Base-by-base conservation (phyloP, 805 yeast species). In the Candida loeiensis region DNA sequence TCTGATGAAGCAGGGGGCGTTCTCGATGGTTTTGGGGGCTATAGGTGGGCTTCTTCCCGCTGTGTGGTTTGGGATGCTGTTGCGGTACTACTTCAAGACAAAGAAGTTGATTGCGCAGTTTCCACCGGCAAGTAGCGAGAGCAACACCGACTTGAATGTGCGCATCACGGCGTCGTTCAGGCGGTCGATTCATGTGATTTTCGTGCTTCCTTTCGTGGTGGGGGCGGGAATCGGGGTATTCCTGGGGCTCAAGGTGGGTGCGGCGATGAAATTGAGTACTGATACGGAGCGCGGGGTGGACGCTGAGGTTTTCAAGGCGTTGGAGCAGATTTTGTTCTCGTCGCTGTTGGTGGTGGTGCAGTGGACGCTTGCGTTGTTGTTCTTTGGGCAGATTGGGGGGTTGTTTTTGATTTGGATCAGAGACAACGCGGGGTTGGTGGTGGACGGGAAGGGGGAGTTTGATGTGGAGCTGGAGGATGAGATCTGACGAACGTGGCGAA, bases 321-420 rank as follows among this genome's bases (percentile, higher is more conserved):
- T 16, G 2, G 36, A 34, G 19, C 15, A 22, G 17, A 15, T 12
- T 3, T 9, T 34, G 25, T 11, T 15, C 30, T 20, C 33, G 6
- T 11, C 19, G 15, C 2, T 13, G 19, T 9, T 27, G 33, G 8
- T 19, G 21, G n/a, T 18, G 15, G n/a, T 16, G 7, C 16, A 26
- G 15, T 50, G 54, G 54, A 36, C 39, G 21, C 27, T 37, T n/a
- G 41, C 43, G 34, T 12, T 46, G 7, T 18, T 39, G 11, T 33
- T 44, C 30, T 46, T 53, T 34, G 8, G 43, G 9, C 19, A 41
- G 12, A 42, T 59, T 44, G 19, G 39, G 6, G 27, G 40, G 12
- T 28, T 61, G 12, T 62, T 52, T 42, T 47, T 42, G 37, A 54
- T 60, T 35, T 62, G 66, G 67, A 50, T 61, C 28, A 59, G 48